Conservation (phyloP, 2,329 filamentous ascomycete species). For the Cladosporium sp. region DNA sequence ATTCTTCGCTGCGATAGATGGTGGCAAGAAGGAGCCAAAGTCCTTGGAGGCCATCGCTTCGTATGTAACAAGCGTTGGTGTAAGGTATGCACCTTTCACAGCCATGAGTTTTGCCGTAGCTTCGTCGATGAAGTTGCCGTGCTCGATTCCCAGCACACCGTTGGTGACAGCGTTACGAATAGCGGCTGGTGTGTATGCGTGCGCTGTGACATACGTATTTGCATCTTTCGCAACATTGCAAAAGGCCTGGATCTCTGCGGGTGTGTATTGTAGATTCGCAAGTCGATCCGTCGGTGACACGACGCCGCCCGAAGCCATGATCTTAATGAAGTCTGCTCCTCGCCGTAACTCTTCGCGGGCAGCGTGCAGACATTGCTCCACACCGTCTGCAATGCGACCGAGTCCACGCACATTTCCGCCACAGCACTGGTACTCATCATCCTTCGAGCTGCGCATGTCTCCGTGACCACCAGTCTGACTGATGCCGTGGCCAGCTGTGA, state of each 20-base stretch:
- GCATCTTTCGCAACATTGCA: conserved; percentile 50
- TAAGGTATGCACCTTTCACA: conserved; percentile 50
- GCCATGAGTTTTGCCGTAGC: conserved; percentile 54
- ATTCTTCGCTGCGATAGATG: conserved; percentile 53
- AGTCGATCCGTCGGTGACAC: conserved; percentile 57
- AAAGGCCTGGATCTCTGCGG: conserved; percentile 58
- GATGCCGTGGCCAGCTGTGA: conserved; percentile 56
- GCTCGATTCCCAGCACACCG: conserved; percentile 58
- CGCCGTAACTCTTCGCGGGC: conserved; percentile 56
- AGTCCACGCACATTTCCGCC: conserved; percentile 44
- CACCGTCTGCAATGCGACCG: conserved; percentile 55
- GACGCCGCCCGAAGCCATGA: conserved; percentile 61
- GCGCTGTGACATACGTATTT: conserved; percentile 58
- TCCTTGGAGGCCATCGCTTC: conserved; percentile 49
- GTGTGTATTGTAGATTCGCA: conserved; percentile 57
- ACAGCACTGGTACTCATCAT: conserved; percentile 51
- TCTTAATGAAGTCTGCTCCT: conserved; percentile 63
- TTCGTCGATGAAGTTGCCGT: conserved; percentile 64
- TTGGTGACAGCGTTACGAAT: conserved; percentile 58
- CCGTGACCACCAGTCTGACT: conserved; percentile 61
- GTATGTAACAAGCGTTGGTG: conserved; percentile 57
- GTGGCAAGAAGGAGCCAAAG: conserved; percentile 47
- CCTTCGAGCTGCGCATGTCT: conserved; percentile 50
- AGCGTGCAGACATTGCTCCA: conserved; percentile 54
- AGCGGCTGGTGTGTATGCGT: conserved; percentile 57